Evolutionary conservation across 1,139 yeast genomes (phyloP).

Genomic region (Pichia sp.): DNA sequence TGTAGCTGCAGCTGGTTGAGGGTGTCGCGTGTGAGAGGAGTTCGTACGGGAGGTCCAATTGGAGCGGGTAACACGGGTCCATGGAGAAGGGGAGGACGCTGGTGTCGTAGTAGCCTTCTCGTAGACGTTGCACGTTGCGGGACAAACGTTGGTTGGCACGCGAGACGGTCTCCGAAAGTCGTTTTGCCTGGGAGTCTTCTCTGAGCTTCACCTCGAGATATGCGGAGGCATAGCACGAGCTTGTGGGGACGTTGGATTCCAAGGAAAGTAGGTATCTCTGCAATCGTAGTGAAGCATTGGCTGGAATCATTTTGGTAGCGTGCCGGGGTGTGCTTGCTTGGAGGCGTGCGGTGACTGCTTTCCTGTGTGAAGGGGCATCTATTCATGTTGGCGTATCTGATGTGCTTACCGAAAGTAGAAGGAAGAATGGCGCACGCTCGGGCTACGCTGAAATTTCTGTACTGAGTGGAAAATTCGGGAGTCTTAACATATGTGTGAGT

Average conservation of each 20-base stretch:
- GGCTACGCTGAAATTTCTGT: not conserved
- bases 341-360: not conserved
- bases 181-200: not conserved
- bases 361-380: too few relatives aligned
- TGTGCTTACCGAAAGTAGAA: not conserved
- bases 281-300: not conserved
- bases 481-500: too few relatives aligned
- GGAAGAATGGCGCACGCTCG: not conserved
- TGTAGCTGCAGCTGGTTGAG: conserved; percentile 3
- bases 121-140: not conserved
- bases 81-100: not conserved
- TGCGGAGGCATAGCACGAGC: conserved; percentile 4
- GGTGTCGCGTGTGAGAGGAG: conserved; percentile 13
- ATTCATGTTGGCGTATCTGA: not conserved
- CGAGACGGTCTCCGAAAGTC: conserved; percentile 9
- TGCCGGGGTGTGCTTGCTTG: not conserved
- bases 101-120: conserved; percentile 14
- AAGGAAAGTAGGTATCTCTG: conserved; percentile 15
- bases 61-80: conserved; percentile 7
- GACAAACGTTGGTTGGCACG: conserved; percentile 5
- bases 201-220: conserved; percentile 7
- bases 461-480: too few relatives aligned
- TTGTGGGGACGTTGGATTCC: conserved; percentile 2
- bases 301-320: not conserved
- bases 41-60: conserved; percentile 24